Conservation (phyloP, 139 green algal genomes). For the Coelastrella sp. region DNA sequence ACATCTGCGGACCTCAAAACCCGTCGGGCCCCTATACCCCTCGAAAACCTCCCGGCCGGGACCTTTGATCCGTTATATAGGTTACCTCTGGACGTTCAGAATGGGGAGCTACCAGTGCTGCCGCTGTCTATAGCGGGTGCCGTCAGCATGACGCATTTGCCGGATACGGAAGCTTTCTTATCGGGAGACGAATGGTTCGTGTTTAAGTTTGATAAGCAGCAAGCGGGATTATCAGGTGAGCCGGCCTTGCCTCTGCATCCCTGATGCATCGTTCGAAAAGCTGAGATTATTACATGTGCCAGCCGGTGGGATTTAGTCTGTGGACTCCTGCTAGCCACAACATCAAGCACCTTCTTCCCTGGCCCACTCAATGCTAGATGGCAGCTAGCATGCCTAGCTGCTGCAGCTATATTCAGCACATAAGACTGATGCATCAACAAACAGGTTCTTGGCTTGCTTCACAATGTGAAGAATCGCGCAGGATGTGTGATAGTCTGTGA, state of each 20-base stretch:
- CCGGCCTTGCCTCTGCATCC: neutral
- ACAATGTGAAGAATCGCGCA: too few relatives aligned
- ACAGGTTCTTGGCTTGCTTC: too few relatives aligned
- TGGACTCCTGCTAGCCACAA: too few relatives aligned
- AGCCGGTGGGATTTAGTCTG: too few relatives aligned
- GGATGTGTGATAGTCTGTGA: too few relatives aligned
- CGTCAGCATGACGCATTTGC: slow-evolving; percentile 75
- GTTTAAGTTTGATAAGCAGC: slow-evolving; percentile 82
- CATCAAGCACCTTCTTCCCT: too few relatives aligned
- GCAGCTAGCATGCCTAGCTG: too few relatives aligned
- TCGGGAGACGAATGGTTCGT: slow-evolving; percentile 85
- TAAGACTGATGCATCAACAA: too few relatives aligned
- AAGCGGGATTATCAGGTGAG: slow-evolving; percentile 35
- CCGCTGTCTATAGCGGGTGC: slow-evolving; percentile 86
- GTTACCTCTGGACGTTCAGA: slow-evolving; percentile 78
- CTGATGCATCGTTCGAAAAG: too few relatives aligned
- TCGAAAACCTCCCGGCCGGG: slow-evolving; percentile 83
- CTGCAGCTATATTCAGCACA: too few relatives aligned
- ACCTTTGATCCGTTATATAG: slow-evolving; percentile 68
- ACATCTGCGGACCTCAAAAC: slow-evolving; percentile 2
- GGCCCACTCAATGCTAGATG: too few relatives aligned
- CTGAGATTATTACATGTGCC: too few relatives aligned
- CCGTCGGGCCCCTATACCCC: slow-evolving; percentile 64
- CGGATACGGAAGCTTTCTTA: slow-evolving; percentile 59
- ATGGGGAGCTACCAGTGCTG: slow-evolving; percentile 86